These are phyloP conservation scores for Ustilago nuda DNA, from an alignment of 1,284 basidiomycete genomes.

Conservation along the genomic window DNA sequence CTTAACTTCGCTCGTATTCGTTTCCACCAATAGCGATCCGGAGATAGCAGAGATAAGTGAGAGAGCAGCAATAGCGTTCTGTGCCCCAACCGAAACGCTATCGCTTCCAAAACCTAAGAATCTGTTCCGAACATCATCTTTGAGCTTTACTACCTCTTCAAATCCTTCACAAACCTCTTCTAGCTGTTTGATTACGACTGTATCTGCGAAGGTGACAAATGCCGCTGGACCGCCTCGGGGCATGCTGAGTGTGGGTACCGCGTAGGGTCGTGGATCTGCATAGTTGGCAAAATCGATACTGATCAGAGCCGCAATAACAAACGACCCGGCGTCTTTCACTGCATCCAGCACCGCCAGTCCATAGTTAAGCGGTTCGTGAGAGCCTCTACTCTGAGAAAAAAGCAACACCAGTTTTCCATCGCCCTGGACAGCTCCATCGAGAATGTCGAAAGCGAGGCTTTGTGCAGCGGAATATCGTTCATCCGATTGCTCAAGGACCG, in stretches of 20 bases:
- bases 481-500: slow-evolving; percentile 46
- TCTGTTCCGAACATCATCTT: slow-evolving; percentile 61
- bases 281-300: slow-evolving; percentile 38
- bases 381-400: slow-evolving; percentile 38
- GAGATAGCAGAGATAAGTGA: slow-evolving; percentile 62
- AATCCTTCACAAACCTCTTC: slow-evolving; percentile 47
- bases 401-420: slow-evolving; percentile 53
- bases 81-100: slow-evolving; percentile 18
- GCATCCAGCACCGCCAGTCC: slow-evolving; percentile 46
- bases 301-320: slow-evolving; percentile 33
- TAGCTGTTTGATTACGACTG: slow-evolving; percentile 56
- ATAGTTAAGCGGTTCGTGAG: slow-evolving; percentile 41
- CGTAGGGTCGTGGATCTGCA: slow-evolving; percentile 57
- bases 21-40: slow-evolving; percentile 59
- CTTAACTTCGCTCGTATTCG: slow-evolving; percentile 42
- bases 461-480: slow-evolving; percentile 54
- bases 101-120: slow-evolving; percentile 64
- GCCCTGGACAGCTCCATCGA: slow-evolving; percentile 38
- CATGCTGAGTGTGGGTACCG: slow-evolving; percentile 54
- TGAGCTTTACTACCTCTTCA: slow-evolving; percentile 69
- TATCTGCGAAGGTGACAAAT: slow-evolving; percentile 61
- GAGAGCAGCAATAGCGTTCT: slow-evolving; percentile 43
- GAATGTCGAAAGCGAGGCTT: slow-evolving; percentile 35
- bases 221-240: slow-evolving; percentile 61
- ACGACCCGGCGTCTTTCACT: slow-evolving; percentile 39